phyloP scores from a whole-genome alignment of 768 basidiomycete species.

The Lepiota brunneoincarnata region DNA sequence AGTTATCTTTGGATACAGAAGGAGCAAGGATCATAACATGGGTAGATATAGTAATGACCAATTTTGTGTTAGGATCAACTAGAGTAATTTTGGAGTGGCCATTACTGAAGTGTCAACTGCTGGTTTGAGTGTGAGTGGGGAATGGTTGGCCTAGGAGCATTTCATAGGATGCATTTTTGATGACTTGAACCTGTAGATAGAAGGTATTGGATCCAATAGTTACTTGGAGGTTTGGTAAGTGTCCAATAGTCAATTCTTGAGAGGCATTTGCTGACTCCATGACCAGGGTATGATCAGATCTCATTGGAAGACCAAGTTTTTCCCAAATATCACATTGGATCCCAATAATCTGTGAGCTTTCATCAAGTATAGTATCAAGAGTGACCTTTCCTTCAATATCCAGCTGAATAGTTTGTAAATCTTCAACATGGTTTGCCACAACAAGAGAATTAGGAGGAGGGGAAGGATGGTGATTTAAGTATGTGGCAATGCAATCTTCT shows the following conservation, averaged over 20 bases:
- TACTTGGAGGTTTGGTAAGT: slow-evolving; percentile 15
- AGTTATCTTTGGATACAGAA: too few species aligned
- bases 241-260: slow-evolving; percentile 13
- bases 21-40: too few species aligned
- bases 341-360: slow-evolving; percentile 15
- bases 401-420: slow-evolving; percentile 10
- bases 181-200: slow-evolving; percentile 20
- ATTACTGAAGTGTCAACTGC: slow-evolving; percentile 2
- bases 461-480: too few species aligned
- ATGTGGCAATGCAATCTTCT: too few species aligned
- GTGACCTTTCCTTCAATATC: slow-evolving; percentile 4
- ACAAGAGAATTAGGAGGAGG: slow-evolving; percentile 3
- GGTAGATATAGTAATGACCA: slow-evolving; percentile 10
- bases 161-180: slow-evolving; percentile 19
- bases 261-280: slow-evolving; percentile 19
- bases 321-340: slow-evolving; percentile 16
- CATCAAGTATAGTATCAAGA: slow-evolving; percentile 14
- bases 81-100: slow-evolving; percentile 9
- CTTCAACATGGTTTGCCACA: slow-evolving; percentile 12
- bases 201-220: slow-evolving; percentile 15
- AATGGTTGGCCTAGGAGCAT: too few species aligned
- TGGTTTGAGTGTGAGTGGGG: slow-evolving; percentile 11
- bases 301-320: slow-evolving; percentile 8
- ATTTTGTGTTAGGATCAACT: slow-evolving; percentile 13
- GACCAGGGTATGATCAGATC: slow-evolving; percentile 16